phyloP scores from a whole-genome alignment of 73 alveolate species.

The Vitrella brassicaformis region DNA sequence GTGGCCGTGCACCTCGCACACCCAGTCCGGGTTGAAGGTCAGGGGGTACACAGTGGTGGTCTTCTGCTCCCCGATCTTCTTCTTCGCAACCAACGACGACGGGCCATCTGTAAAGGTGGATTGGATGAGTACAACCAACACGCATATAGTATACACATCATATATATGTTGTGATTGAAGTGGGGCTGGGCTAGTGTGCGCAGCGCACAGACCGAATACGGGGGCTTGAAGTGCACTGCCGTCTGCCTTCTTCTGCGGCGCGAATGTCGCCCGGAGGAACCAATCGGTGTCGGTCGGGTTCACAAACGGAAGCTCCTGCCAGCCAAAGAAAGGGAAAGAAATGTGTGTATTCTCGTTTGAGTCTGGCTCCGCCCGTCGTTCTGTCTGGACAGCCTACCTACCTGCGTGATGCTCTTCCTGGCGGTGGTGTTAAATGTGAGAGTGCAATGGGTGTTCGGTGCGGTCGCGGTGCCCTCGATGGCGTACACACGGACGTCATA shows the following conservation, averaged over 20 bases:
- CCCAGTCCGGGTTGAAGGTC: slow-evolving; percentile 81
- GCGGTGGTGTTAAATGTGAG: slow-evolving; percentile 22
- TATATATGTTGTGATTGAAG: no score
- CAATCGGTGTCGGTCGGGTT: slow-evolving; percentile 80
- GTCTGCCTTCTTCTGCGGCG: slow-evolving; percentile 22
- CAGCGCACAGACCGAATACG: not conserved
- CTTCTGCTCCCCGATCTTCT: slow-evolving; percentile 2
- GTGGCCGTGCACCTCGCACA: slow-evolving; percentile 59
- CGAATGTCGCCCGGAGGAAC: slow-evolving; percentile 65
- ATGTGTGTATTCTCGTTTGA: no score
- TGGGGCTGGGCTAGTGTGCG: no score
- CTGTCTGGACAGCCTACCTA: no score
- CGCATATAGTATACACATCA: no score
- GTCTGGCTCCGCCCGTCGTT: no score
- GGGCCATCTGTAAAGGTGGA: slow-evolving; percentile 11
- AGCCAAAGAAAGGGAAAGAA: not conserved
- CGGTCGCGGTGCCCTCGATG: slow-evolving; percentile 26
- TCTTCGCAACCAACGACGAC: slow-evolving; percentile 33
- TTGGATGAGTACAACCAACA: no score
- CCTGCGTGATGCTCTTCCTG: not conserved
- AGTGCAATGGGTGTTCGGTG: slow-evolving; percentile 26
- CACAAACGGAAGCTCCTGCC: slow-evolving; percentile 81
- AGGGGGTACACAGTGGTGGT: slow-evolving; percentile 43
- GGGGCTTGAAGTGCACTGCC: slow-evolving; percentile 4
- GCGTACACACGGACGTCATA: slow-evolving; percentile 23